phyloP scores from a whole-genome alignment of 768 basidiomycete species.

The Paxillus involutus region DNA sequence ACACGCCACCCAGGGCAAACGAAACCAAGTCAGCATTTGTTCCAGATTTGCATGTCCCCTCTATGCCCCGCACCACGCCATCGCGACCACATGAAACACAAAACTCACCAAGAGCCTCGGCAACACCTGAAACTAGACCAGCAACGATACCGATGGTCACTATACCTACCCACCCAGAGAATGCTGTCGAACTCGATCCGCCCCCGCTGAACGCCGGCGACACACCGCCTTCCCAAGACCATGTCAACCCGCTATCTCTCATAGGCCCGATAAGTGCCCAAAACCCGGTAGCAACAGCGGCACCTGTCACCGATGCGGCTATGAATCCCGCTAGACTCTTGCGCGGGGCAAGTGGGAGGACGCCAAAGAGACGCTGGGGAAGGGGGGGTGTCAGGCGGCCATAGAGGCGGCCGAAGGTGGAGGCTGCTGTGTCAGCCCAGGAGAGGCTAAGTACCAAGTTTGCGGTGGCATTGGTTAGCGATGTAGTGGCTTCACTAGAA shows the following conservation, averaged over 20 bases:
- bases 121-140: slow-evolving; percentile 78
- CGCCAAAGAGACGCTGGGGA: slow-evolving; percentile 45
- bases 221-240: slow-evolving; percentile 59
- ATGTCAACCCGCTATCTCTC: slow-evolving; percentile 43
- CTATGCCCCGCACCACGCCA: neutral
- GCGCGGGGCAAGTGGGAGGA: slow-evolving; percentile 71
- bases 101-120: slow-evolving; percentile 84
- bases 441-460: slow-evolving; percentile 59
- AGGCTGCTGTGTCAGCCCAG: slow-evolving; percentile 95
- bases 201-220: slow-evolving; percentile 24
- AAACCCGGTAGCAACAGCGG: slow-evolving; percentile 63
- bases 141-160: slow-evolving; percentile 57
- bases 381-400: slow-evolving; percentile 67
- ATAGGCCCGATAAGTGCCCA: slow-evolving; percentile 64
- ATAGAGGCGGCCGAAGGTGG: slow-evolving; percentile 86
- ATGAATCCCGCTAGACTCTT: slow-evolving; percentile 86
- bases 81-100: neutral
- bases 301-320: slow-evolving; percentile 75
- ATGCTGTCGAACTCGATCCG: slow-evolving; percentile 3
- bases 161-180: slow-evolving; percentile 45
- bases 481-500: neutral
- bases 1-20: neutral
- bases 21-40: neutral
- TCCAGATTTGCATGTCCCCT: neutral
- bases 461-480: neutral